Evolutionary conservation across 208 protist species (phyloP), one percentile per base, ranked within the genome.

Genomic region (Trypanosoma lewisi): DNA sequence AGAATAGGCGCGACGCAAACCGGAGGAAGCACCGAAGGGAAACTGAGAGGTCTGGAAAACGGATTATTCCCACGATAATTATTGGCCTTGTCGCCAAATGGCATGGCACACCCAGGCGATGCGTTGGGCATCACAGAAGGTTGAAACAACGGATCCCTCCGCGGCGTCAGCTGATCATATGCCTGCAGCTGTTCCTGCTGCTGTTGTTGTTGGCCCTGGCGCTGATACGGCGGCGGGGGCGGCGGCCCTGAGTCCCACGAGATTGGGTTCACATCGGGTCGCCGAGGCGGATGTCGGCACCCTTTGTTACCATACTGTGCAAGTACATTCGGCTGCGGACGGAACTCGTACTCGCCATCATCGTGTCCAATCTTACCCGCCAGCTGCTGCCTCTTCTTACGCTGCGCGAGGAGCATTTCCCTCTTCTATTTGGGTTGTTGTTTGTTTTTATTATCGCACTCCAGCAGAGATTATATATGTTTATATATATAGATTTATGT

Each of bases 321-420:
- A 11, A 31, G 48, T 16, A 52, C 42, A 27, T 48, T 33, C 11
- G 70, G 63, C 11, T 86, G 71, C 31, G 70, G 72, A 47, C 75
- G 70, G 9, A 95, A 70, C 16, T 77, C 51, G 66, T 95, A 95
- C 23, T 81, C 60, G 49, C 84, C 87, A 49, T 92, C 85, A 14
- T 82, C 77, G 60, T 95, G 89, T 17, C 85, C 85, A 72, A 95
- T 92, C 50, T 95, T 95, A 17, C 78, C 89, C 16, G 83, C 70
- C 28, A 93, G 52, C 63, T 73, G 67, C 66, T 91, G 78, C 58
- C 76, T 73, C 62, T 83, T 82, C 19, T 79, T 77, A 6, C 83
- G 73, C 31, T 73, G 66, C 8, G 73, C 83, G 23, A 83, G 64
- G 11, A 87, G 80, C 69, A 91, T 70, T 58, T 54, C 37, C 12